Conservation (phyloP, 225 moss, liverwort and hornwort species). For the Bryum argenteum region DNA sequence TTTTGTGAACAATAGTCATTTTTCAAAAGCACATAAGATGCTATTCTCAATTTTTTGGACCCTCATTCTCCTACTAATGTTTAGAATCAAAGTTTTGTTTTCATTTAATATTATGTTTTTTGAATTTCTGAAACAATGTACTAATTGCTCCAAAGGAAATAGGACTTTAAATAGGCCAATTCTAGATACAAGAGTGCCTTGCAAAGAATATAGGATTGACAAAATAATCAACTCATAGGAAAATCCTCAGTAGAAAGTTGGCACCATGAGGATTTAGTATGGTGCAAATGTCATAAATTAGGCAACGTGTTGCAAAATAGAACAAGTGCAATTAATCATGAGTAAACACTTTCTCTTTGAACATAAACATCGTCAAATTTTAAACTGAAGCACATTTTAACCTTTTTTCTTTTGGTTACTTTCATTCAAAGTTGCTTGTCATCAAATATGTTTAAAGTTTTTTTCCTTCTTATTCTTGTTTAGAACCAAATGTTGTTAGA, state of each 20-base stretch:
- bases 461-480: too few species aligned
- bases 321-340: slow-evolving; percentile 15
- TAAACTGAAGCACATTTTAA: neutral
- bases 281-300: neutral
- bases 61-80: too few species aligned
- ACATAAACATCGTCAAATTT: neutral
- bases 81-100: too few species aligned
- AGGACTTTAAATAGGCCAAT: too few species aligned
- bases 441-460: too few species aligned
- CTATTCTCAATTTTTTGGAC: too few species aligned
- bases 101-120: neutral
- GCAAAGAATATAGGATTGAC: neutral
- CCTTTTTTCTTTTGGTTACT: neutral
- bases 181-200: neutral
- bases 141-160: too few species aligned
- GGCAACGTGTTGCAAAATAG: slow-evolving; percentile 10
- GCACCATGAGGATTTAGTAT: neutral
- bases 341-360: neutral
- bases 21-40: too few species aligned
- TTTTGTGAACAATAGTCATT: too few species aligned
- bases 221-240: neutral
- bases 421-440: too few species aligned
- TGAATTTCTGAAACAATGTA: neutral
- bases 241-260: neutral
- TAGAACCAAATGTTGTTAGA: neutral